phyloP scores from a whole-genome alignment of 164 flowering plant genomes.

The Tetracentron sinense region DNA sequence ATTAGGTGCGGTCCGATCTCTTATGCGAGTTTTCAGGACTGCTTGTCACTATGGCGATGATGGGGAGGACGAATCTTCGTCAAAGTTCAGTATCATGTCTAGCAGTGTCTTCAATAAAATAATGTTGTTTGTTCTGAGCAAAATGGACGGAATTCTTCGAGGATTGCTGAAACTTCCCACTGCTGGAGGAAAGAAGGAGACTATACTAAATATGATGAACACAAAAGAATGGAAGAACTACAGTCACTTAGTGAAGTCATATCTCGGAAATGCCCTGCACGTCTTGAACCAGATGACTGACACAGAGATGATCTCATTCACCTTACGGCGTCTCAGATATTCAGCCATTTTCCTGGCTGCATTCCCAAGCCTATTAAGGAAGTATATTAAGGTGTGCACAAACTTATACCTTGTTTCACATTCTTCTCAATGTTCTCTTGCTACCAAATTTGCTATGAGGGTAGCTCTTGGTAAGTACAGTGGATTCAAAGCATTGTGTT shows the following conservation, averaged over 20 bases:
- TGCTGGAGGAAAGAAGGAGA: slow-evolving; percentile 84
- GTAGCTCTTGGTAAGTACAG: too few species aligned
- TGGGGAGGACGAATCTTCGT: slow-evolving; percentile 41
- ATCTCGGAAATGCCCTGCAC: slow-evolving; percentile 89
- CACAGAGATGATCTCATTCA: slow-evolving; percentile 76
- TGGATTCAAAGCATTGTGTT: too few species aligned
- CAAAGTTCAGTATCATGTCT: slow-evolving; percentile 59
- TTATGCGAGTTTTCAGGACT: slow-evolving; percentile 65
- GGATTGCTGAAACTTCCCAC: slow-evolving; percentile 57
- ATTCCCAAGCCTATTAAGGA: slow-evolving; percentile 77
- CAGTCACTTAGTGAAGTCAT: slow-evolving; percentile 73
- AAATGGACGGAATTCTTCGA: slow-evolving; percentile 86
- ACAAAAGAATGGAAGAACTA: slow-evolving; percentile 73
- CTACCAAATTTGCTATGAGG: not conserved
- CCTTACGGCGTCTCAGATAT: slow-evolving; percentile 63
- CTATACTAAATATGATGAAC: slow-evolving; percentile 39
- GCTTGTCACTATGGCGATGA: slow-evolving; percentile 98
- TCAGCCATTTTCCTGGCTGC: slow-evolving; percentile 81
- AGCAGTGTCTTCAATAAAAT: slow-evolving; percentile 84
- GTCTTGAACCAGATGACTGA: slow-evolving; percentile 96
- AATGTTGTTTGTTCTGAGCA: slow-evolving; percentile 67
- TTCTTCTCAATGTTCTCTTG: not conserved
- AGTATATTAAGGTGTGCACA: slow-evolving; percentile 70
- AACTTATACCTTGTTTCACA: not conserved
- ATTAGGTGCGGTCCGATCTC: slow-evolving; percentile 58